Evolutionary conservation across 108 stramenopile genomes (phyloP), one percentile per base, ranked within the genome.

Genomic region (Discostella stelligeroides): DNA sequence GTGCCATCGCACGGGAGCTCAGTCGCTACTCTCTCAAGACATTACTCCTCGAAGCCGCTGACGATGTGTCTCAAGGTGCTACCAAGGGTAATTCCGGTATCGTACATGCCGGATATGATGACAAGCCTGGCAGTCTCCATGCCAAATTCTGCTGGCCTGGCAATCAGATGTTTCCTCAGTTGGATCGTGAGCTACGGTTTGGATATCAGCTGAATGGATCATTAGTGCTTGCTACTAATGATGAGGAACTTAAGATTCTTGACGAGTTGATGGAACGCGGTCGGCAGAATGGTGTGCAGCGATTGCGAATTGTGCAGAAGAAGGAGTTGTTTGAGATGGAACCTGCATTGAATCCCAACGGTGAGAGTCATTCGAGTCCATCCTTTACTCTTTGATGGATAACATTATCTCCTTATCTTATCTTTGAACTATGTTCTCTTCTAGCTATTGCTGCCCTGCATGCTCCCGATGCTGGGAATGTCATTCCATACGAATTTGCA

Each of bases 81-180:
- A 85, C 84, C 21, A 89, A 86, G 60, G 92, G 89, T 6, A 94
- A 91, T 48, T 87, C 86, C 12, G 92, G 92, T 2, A 94, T 94
- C 54, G 92, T 94, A 27, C 92, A 94, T 70, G 89, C 87, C 0
- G 92, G 92, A 27, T 94, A 91, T 51, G 92, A 94, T 59, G 92
- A 90, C 50, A 89, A 82, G 48, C 92, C 89, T 6, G 88, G 90
- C 11, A 81, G 84, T 11, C 66, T 84, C 37, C 82, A 76, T 13
- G 86, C 88, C 53, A 89, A 88, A 64, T 89, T 71, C 70, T 89
- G 92, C 56, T 89, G 92, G 86, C 75, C 56, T 17, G 92, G 92
- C 12, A 94, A 94, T 62, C 92, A 88, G 75, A 89, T 89, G 90
- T 94, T 94, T 68, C 82, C 85, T 14, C 72, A 88, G 34, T 76